Evolutionary conservation across 2,329 filamentous ascomycete species (phyloP).

Genomic region (Trichophyton mentagrophytes): DNA sequence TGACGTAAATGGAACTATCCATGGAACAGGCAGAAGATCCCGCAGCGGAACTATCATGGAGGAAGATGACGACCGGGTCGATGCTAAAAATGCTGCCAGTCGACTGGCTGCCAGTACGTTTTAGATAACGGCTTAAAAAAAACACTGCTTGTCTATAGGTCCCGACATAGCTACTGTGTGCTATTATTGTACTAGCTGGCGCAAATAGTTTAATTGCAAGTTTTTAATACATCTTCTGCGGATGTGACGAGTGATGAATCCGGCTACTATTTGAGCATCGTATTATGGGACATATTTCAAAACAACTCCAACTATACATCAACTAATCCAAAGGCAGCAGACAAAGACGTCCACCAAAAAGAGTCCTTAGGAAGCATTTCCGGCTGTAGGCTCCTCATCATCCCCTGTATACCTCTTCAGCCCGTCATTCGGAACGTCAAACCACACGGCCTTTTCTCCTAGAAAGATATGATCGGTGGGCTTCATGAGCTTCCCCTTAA

Average conservation of each 20-base stretch:
- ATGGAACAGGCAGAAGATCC: slow-evolving; percentile 34
- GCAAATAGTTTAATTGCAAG: neutral
- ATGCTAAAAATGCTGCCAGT: slow-evolving; percentile 90
- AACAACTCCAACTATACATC: no score
- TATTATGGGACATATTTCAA: no score
- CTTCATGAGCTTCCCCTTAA: slow-evolving; percentile 19
- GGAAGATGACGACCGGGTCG: slow-evolving; percentile 79
- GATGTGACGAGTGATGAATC: neutral
- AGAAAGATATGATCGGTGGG: slow-evolving; percentile 34
- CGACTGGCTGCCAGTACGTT: slow-evolving; percentile 90
- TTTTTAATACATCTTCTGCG: neutral
- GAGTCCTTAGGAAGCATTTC: neutral
- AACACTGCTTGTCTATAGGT: neutral
- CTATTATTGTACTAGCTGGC: neutral
- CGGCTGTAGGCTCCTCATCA: neutral
- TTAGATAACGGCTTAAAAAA: slow-evolving; percentile 33
- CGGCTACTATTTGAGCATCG: no score
- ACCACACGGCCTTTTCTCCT: slow-evolving; percentile 30
- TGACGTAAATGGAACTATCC: slow-evolving; percentile 35
- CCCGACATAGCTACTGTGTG: neutral
- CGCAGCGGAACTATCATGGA: slow-evolving; percentile 36
- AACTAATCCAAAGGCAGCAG: no score
- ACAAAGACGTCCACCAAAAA: no score
- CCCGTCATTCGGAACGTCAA: slow-evolving; percentile 27
- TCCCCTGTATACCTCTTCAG: slow-evolving; percentile 15